Base-by-base conservation (phyloP, 176 grass and related monocot genomes). In the Rhipidocladum racemiflorum region DNA sequence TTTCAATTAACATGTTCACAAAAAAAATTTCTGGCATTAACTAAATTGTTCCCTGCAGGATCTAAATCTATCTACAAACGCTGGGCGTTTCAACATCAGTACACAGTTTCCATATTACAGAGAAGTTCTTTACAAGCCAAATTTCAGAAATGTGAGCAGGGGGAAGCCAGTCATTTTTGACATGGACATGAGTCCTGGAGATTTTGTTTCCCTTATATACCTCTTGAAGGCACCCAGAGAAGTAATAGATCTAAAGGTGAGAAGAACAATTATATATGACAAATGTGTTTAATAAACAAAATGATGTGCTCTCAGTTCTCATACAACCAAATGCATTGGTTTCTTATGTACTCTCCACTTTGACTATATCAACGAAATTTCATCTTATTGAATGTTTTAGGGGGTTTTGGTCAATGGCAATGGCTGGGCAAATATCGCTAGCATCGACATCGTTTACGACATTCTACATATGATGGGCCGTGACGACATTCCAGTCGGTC, bases 401-500 rank as follows among this genome's bases (percentile, higher is more conserved):
- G 96, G 79, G 35, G 80, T 98, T 76, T 66, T 98, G 80, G 82
- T 95, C 61, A 91, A 45, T 29, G 90, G 85, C 23, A 86, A 95
- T 76, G 92, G 96, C 27, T 98, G 96, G 96, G 96, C 92, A 28
- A 90, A 85, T 70, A 86, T 65, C 2, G 96, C 89, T 2, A 93
- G 87, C 7, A 90, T 98, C n/a, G 96, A 98, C 25, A 69, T 95
- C 1, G 81, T 95, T 74, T 98, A 98, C 6, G 96, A 98, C 32
- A 56, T 98, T 6, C 87, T 98, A 6, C 95, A 98, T 34, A 98
- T 98, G 96, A 98, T 98, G 96, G 96, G 96, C 45, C 91, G 92
- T 0, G 92, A 98, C 4, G 90, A 98, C 79, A 90, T 98, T 85
- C 92, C 87, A 44, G 87, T 98, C 0, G 96, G 92, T 11, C 85